Percentiles rank a stretch among this genome's conserved stretches.
phyloP scores from a whole-genome alignment of 768 basidiomycete genomes.

The Termitomyces sp. region DNA sequence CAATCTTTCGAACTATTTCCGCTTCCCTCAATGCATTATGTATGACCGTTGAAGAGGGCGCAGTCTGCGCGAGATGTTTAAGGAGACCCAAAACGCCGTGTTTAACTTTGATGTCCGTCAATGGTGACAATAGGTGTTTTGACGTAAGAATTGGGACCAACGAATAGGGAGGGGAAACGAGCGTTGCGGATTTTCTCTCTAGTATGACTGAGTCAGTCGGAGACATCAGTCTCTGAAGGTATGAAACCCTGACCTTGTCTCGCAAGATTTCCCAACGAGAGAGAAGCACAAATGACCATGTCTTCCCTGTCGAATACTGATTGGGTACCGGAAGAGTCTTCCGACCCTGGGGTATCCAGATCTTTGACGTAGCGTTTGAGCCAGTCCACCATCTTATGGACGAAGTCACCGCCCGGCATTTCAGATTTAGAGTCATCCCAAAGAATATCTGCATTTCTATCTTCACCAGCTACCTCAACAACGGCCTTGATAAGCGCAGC shows the following conservation, averaged over 20 bases:
- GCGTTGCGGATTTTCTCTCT: slow-evolving; percentile 57
- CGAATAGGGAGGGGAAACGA: slow-evolving; percentile 62
- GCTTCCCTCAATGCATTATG: slow-evolving; percentile 55
- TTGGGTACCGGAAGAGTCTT: slow-evolving; percentile 20
- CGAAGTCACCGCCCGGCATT: slow-evolving; percentile 64
- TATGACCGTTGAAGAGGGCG: slow-evolving; percentile 40
- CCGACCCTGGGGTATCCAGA: slow-evolving; percentile 24
- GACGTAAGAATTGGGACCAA: slow-evolving; percentile 61
- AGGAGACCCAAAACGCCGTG: slow-evolving; percentile 86
- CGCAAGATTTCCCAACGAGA: slow-evolving; percentile 78
- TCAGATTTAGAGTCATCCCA: slow-evolving; percentile 60
- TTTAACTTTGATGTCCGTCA: slow-evolving; percentile 75
- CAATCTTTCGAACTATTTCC: slow-evolving; percentile 57
- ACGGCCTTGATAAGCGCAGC: slow-evolving; percentile 81
- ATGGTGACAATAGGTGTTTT: slow-evolving; percentile 43
- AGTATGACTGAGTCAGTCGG: slow-evolving; percentile 3
- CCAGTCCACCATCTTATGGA: slow-evolving; percentile 73
- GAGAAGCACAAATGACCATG: slow-evolving; percentile 75
- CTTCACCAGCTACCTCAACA: slow-evolving; percentile 82
- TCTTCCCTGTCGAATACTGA: slow-evolving; percentile 49
- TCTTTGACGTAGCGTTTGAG: slow-evolving; percentile 52
- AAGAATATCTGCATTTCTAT: slow-evolving; percentile 70
- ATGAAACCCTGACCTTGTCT: slow-evolving; percentile 54
- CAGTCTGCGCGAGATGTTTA: slow-evolving; percentile 77
- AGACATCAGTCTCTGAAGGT: not conserved